Percentiles rank a stretch among this genome's conserved stretches.
phyloP scores from a whole-genome alignment of 1,284 basidiomycete species.

The Moesziomyces globuligerus region DNA sequence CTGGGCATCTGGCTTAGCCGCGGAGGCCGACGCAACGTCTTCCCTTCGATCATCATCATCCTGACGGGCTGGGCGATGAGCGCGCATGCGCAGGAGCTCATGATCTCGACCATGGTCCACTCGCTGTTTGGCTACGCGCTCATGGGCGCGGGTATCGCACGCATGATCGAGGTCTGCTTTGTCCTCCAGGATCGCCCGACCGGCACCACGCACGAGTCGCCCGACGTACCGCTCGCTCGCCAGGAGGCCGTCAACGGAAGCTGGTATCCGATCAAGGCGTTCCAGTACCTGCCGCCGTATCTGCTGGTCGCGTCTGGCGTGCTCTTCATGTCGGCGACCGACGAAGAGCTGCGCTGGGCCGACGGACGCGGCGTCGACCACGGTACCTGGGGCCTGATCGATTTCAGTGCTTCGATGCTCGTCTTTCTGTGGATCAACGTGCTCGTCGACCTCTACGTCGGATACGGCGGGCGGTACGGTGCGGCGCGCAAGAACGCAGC shows the following conservation, averaged over 20 bases:
- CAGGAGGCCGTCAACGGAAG: conserved; percentile 31
- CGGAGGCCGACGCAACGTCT: conserved; percentile 83
- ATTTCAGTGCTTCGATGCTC: conserved; percentile 57
- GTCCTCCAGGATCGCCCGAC: conserved; percentile 69
- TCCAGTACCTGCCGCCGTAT: conserved; percentile 63
- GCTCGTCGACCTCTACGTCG: conserved; percentile 62
- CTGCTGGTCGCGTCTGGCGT: conserved; percentile 59
- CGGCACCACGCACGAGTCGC: conserved; percentile 29
- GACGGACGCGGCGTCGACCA: conserved; percentile 59
- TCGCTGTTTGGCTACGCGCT: conserved; percentile 83
- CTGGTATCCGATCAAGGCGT: conserved; percentile 52
- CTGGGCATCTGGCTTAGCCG: conserved; percentile 86
- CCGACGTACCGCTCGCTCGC: conserved; percentile 3
- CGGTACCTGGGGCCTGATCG: conserved; percentile 65
- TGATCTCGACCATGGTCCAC: conserved; percentile 75
- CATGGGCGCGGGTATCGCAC: conserved; percentile 82
- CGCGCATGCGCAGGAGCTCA: conserved; percentile 82
- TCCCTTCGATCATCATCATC: conserved; percentile 81
- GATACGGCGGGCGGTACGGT: conserved; percentile 56
- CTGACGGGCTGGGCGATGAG: conserved; percentile 90
- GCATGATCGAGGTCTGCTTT: conserved; percentile 89
- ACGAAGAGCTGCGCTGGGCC: conserved; percentile 66
- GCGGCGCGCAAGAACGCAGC: conserved; percentile 22
- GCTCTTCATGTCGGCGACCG: conserved; percentile 66
- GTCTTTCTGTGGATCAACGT: conserved; percentile 64